Base-by-base conservation (phyloP, 805 yeast genomes). In the Sungouiella thailandica region DNA sequence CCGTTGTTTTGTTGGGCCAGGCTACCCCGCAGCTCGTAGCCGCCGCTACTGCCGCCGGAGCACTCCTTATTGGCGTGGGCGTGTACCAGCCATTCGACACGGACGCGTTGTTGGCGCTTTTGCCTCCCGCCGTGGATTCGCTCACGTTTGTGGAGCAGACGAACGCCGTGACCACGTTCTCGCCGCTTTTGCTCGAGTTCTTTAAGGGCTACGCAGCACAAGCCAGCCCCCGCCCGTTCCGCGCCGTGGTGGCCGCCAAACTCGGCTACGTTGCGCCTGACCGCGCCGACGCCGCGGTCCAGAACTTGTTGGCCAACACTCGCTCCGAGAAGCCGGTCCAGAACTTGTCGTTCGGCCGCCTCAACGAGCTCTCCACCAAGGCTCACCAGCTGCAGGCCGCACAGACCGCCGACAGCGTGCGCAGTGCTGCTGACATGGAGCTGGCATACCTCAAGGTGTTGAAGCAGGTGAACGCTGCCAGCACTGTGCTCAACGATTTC, bases 371-470 rank as follows among this genome's bases (percentile, higher is more conserved):
- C 29, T 36, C 61, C 18, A 53, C 63, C 16, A 57, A 55, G 35
- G 43, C 55, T 4, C 49, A 54, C 29, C 54, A 53, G 30, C 42
- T 52, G 28, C 45, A 42, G 34, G 29, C 31, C 18, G 39, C 32
- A 8, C 52, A 40, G 31, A 46, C 39, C 31, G 47, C 50, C 13
- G 62, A 55, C 26, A 74, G 78, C 9, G 54, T 72, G 19, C 59
- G 61, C 23, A 66, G 68, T 28, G 83, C 76, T 5, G 51, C 66
- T 36, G 58, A 61, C 17, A 70, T 80, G 43, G 96, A 86, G 59
- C 75, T 78, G 32, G 86, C 89, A 13, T 89, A 89, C 62, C 61
- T 79, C 44, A 81, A 80, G 54, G 76, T 90, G 13, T 70, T 89
- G 46, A 58, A 72, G 30, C 95, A 88, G 58, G 68, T 85, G 6